Base-by-base conservation (phyloP, 768 basidiomycete genomes). In the Lyophyllum shimeji region DNA sequence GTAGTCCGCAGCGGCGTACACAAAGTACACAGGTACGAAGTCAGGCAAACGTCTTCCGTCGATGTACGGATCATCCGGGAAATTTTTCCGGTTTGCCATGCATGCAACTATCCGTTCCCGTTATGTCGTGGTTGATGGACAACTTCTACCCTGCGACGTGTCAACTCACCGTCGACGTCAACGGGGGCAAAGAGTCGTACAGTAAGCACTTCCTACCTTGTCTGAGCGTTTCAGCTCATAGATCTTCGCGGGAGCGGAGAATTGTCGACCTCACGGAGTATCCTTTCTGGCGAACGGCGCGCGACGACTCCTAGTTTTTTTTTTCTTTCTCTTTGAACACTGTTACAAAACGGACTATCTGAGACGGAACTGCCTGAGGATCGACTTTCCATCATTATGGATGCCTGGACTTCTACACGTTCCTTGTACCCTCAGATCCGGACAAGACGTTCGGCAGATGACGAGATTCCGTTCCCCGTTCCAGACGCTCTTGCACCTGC, bases 361-460 rank as follows among this genome's bases (percentile, higher is more conserved):
- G 1, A 18, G 8, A 40, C 39, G 23, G 20, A 37, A 34, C 13
- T 9, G 15, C 21, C 50, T 12, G 37, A 51, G 34, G 11, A 46
- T 33, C 31, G 44, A 21, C 47, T 31, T 25, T 13, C 21, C 48
- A 47, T 42, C 24, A 46, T 29, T 40, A 48, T 33, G 39, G 42
- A 5, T 47, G 21, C 23, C 29, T 20, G 3, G 21, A 15, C 39
- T 49, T 53, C 39, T 43, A 47, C 11, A 21, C 3, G 34, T 48
- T 55, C 44, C 33, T 46, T 25, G 59, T 54, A 63, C 58, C 47
- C 53, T 37, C 15, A 37, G 43, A 50, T 12, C 34, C 15, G 34
- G 29, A 29, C 51, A 44, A 56, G 61, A 59, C 57, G 50, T 57
- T 60, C 61, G 53, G 52, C 33, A 42, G 39, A 58, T 58, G 45